Evolutionary conservation across 345 rosid genomes (phyloP).

Genomic region (Bruguiera gymnorhiza): DNA sequence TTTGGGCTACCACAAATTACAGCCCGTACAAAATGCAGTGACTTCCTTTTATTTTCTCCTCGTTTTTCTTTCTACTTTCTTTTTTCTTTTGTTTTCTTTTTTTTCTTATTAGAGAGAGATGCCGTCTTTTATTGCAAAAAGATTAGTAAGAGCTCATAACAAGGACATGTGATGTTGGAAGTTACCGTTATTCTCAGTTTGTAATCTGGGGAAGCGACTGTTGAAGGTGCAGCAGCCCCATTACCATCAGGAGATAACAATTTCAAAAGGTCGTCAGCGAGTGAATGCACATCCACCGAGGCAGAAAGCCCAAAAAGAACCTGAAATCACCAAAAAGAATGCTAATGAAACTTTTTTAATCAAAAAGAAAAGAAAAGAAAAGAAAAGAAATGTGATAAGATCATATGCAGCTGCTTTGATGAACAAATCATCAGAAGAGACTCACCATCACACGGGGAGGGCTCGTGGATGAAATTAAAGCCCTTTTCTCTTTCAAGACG

Average conservation of each 20-base stretch:
- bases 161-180: neutral
- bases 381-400: neutral
- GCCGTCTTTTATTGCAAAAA: too few species aligned
- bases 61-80: too few species aligned
- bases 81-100: too few species aligned
- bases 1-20: too few species aligned
- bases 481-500: constrained; percentile 70
- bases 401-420: neutral
- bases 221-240: constrained; percentile 38
- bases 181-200: constrained; percentile 69
- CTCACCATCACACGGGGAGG: constrained; percentile 86
- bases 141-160: too few species aligned
- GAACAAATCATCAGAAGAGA: neutral
- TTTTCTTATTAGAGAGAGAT: too few species aligned
- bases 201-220: constrained; percentile 66
- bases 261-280: constrained; percentile 53
- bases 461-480: constrained; percentile 49
- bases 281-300: constrained; percentile 51
- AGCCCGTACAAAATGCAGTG: too few species aligned
- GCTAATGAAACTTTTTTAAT: neutral
- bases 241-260: constrained; percentile 41
- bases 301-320: constrained; percentile 81
- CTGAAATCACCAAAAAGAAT: constrained; percentile 32
- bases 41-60: too few species aligned
- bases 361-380: neutral